Evolutionary conservation across 2,329 filamentous ascomycete genomes (phyloP), one percentile per base, ranked within the genome.

Genomic region (Apiospora kogelbergensis): DNA sequence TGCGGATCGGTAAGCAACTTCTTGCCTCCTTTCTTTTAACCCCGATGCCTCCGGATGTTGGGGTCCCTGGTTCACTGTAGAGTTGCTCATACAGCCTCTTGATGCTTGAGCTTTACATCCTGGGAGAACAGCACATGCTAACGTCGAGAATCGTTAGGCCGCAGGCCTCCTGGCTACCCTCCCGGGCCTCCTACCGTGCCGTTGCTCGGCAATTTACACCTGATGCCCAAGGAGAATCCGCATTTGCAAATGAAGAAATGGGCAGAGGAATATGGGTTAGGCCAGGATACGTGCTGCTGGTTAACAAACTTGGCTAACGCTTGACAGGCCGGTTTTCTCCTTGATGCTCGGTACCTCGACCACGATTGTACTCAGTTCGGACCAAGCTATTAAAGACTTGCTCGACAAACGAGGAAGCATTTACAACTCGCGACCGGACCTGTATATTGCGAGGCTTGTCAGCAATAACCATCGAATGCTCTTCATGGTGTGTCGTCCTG

Each of bases 151-250:
- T 60, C 53, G 9, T 20, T 74, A 60, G 75, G 74, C 5, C 69
- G 67, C n/a, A 41, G 82, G 69, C 74, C 81, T 24, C 74, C 74
- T 46, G 76, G 74, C 30, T 82, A 77, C 44, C 85, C 85, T 11
- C 84, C 85, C 0, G 85, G 85, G 0, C 86, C 86, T 6, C 84
- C 84, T 1, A 86, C 84, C 0, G 42, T 86, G 1, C 85, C 85
- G 0, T 68, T 88, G 1, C 74, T 88, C 7, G 86, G 86, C 6
- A 88, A 88, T 63, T 72, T 88, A 1, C 85, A 86, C 71, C 81
- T 81, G 70, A 84, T 87, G 73, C 84, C 84, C 0, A 76, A 74
- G 2, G 65, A 78, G 6, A 76, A 84, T 33, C 74, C 74, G 0
- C 82, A 86, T 68, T 70, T 84, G 0, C 83, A 86, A 67, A 86